A percentile compares a stretch with the other conserved stretches of the same genome.
Evolutionary conservation across 2,329 filamentous ascomycete genomes (phyloP).

Genomic region (Colletotrichum zoysiae): DNA sequence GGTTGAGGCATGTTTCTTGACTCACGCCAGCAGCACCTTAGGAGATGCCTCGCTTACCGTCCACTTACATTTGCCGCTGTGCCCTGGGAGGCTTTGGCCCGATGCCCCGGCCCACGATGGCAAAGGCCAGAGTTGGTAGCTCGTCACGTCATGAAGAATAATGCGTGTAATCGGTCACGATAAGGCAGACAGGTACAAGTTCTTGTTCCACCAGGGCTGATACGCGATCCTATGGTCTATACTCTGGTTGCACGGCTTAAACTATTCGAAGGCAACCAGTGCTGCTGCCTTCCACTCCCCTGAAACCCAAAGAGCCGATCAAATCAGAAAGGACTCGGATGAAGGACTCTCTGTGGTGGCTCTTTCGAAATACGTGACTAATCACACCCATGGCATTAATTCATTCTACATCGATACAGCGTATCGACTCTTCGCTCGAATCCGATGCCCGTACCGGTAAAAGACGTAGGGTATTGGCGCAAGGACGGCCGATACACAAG

Average conservation of each 20-base stretch:
- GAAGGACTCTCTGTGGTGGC: too few relatives aligned
- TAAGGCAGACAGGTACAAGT: not conserved
- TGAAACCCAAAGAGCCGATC: not conserved
- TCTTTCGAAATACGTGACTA: not conserved
- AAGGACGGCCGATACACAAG: slow-evolving; percentile 47
- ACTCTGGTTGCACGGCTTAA: not conserved
- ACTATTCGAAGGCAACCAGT: not conserved
- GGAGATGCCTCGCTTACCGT: not conserved
- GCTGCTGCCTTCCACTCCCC: too few relatives aligned
- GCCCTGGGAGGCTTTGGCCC: not conserved
- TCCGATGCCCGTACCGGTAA: slow-evolving; percentile 45
- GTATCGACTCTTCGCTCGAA: slow-evolving; percentile 29
- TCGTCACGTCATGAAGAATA: not conserved
- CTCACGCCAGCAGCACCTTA: not conserved
- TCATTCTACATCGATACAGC: slow-evolving; percentile 19
- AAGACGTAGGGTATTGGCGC: slow-evolving; percentile 49
- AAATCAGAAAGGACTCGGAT: not conserved
- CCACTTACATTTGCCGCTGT: not conserved
- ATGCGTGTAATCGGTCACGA: not conserved
- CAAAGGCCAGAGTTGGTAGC: not conserved
- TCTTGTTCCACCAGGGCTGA: not conserved
- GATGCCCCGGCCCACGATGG: not conserved
- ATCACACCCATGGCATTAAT: too few relatives aligned
- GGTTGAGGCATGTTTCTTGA: not conserved
- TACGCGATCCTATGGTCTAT: not conserved